phyloP scores from a whole-genome alignment of 176 grass and related monocot species.

The Oryza glumipatula region DNA sequence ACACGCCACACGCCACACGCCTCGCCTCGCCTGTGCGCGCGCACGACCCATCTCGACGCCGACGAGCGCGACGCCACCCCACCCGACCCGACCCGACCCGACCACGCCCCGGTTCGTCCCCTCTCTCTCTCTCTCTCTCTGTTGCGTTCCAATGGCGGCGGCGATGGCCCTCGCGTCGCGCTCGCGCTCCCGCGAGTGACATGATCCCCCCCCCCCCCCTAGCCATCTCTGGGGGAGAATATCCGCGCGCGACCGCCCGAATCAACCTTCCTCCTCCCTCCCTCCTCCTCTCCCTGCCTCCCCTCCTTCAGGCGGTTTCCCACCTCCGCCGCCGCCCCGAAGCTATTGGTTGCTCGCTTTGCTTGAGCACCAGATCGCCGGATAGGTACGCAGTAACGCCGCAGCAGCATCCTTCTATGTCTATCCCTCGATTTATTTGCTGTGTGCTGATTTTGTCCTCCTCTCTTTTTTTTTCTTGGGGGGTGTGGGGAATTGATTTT shows the following conservation, averaged over 20 bases:
- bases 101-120: background rate
- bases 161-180: slow-evolving; percentile 7
- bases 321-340: background rate
- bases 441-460: background rate
- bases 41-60: slow-evolving; percentile 21
- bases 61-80: slow-evolving; percentile 28
- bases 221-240: slow-evolving; percentile 1
- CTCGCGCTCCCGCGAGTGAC: slow-evolving; percentile 22
- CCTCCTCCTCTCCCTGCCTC: slow-evolving; percentile 21
- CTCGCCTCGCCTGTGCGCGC: background rate
- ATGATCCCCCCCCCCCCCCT: slow-evolving; percentile 33
- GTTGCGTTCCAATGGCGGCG: slow-evolving; percentile 38
- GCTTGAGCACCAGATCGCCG: slow-evolving; percentile 20
- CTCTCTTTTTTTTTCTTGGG: background rate
- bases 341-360: background rate
- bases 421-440: background rate
- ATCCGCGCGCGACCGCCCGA: slow-evolving; percentile 21
- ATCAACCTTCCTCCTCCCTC: background rate
- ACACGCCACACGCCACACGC: background rate
- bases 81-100: too few species aligned
- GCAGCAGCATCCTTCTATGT: background rate
- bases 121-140: background rate
- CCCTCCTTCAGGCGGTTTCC: background rate
- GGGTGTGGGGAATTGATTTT: background rate
- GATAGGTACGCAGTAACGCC: background rate